A percentile compares a stretch with the other conserved stretches of the same genome.
Conservation (phyloP, 306 rosid genomes). For the Quercus glauca region DNA sequence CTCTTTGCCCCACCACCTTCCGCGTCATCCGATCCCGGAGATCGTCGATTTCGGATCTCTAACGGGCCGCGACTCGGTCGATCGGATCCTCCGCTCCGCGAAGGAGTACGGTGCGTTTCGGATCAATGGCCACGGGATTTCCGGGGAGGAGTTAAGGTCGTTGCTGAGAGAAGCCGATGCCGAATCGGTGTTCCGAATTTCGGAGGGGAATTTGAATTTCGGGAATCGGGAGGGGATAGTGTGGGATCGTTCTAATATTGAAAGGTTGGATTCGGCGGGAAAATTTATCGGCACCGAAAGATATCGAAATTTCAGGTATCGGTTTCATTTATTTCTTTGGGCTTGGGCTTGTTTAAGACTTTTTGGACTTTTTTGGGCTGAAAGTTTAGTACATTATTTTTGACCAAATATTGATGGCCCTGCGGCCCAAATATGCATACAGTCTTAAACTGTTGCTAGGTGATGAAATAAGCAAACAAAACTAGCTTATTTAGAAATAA, state of each 20-base stretch:
- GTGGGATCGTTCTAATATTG: conserved; percentile 33
- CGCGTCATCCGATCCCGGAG: conserved; percentile 27
- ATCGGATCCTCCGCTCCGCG: conserved; percentile 36
- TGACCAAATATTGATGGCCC: too few species aligned
- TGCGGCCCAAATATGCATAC: too few species aligned
- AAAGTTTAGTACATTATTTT: too few species aligned
- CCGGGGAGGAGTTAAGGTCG: conserved; percentile 34
- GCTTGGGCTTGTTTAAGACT: too few species aligned
- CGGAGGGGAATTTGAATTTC: background rate
- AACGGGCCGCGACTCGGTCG: background rate
- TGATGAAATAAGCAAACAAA: too few species aligned
- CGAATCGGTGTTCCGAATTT: conserved; percentile 21
- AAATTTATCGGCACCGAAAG: conserved; percentile 9
- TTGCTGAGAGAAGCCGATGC: conserved; percentile 49
- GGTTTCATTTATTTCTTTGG: background rate
- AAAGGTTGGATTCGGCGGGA: conserved; percentile 23
- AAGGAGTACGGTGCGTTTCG: conserved; percentile 55
- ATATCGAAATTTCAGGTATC: conserved; percentile 51
- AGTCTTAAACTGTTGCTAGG: too few species aligned
- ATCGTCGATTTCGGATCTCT: conserved; percentile 49
- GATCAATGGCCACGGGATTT: conserved; percentile 59
- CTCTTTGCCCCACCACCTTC: conserved; percentile 28
- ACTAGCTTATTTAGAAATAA: too few species aligned
- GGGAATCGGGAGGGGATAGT: conserved; percentile 38
- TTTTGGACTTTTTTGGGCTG: too few species aligned